Percentiles rank a stretch among this genome's conserved stretches.
phyloP scores from a whole-genome alignment of 371 early-diverging fungal genomes.

The Mucor racemosus region DNA sequence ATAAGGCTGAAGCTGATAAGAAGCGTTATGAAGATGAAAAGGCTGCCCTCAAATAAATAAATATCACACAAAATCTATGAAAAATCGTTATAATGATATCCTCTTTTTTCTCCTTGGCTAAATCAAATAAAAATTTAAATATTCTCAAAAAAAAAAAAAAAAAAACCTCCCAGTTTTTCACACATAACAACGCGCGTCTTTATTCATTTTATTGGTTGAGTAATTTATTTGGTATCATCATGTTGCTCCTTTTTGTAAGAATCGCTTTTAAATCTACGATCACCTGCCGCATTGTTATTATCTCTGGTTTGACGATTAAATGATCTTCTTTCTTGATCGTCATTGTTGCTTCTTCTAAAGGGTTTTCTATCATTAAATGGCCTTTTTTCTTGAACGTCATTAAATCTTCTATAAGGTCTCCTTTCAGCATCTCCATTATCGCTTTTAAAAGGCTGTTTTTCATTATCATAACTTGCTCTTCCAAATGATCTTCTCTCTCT shows the following conservation, averaged over 20 bases:
- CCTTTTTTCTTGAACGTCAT: background rate
- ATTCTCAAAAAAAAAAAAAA: background rate
- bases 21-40: constrained; percentile 78
- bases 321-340: background rate
- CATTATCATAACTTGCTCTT: background rate
- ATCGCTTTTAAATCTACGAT: background rate
- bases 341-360: background rate
- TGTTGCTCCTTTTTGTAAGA: background rate
- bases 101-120: constrained; percentile 9
- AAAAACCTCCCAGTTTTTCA: background rate
- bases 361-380: background rate
- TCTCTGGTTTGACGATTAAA: constrained; percentile 4
- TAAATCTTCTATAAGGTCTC: background rate
- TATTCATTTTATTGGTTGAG: constrained; percentile 1
- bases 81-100: constrained; percentile 7
- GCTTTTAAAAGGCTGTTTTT: background rate
- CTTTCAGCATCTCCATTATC: background rate
- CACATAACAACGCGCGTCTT: constrained; percentile 11
- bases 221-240: background rate
- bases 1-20: constrained; percentile 68
- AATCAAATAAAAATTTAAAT: constrained; percentile 5
- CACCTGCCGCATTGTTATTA: background rate
- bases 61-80: background rate
- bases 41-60: constrained; percentile 33
- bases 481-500: background rate